Conservation (phyloP, 352 stramenopile species). For the Globisporangium canariense region DNA sequence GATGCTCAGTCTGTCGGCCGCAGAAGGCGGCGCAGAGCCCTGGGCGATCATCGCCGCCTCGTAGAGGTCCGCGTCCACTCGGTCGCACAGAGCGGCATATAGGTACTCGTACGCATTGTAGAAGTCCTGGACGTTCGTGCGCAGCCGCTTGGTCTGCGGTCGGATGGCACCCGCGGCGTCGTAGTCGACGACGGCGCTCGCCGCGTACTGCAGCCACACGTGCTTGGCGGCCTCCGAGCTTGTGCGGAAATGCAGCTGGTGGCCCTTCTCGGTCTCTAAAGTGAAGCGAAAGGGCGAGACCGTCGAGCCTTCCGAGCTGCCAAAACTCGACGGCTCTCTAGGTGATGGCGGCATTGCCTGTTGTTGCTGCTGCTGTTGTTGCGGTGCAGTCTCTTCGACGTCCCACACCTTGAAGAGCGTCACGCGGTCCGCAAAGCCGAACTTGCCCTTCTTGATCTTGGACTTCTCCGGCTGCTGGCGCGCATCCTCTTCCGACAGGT, state of each 20-base stretch:
- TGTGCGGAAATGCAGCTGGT: slow-evolving; percentile 84
- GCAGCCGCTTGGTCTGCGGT: slow-evolving; percentile 28
- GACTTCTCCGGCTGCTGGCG: slow-evolving; percentile 76
- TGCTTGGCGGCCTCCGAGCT: slow-evolving; percentile 81
- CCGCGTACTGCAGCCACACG: slow-evolving; percentile 77
- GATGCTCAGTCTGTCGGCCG: slow-evolving; percentile 3
- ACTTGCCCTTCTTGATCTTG: slow-evolving; percentile 88
- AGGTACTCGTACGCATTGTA: slow-evolving; percentile 78
- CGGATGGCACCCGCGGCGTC: slow-evolving; percentile 32
- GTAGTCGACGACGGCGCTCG: slow-evolving; percentile 55
- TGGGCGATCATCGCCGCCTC: background rate
- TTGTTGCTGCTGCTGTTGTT: slow-evolving; percentile 4
- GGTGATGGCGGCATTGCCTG: slow-evolving; percentile 6
- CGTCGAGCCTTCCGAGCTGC: background rate
- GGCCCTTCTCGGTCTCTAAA: slow-evolving; percentile 76
- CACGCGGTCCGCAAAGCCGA: slow-evolving; percentile 79
- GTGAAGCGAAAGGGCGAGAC: slow-evolving; percentile 76
- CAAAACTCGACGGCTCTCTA: background rate
- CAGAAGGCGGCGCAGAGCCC: background rate
- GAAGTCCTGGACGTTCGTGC: slow-evolving; percentile 64
- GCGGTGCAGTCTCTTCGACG: slow-evolving; percentile 42
- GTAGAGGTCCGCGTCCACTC: slow-evolving; percentile 38
- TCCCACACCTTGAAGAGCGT: slow-evolving; percentile 72
- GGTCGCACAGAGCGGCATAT: slow-evolving; percentile 54
- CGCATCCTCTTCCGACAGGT: slow-evolving; percentile 79